phyloP scores from a whole-genome alignment of 345 rosid genomes.

The Pistacia integerrima region DNA sequence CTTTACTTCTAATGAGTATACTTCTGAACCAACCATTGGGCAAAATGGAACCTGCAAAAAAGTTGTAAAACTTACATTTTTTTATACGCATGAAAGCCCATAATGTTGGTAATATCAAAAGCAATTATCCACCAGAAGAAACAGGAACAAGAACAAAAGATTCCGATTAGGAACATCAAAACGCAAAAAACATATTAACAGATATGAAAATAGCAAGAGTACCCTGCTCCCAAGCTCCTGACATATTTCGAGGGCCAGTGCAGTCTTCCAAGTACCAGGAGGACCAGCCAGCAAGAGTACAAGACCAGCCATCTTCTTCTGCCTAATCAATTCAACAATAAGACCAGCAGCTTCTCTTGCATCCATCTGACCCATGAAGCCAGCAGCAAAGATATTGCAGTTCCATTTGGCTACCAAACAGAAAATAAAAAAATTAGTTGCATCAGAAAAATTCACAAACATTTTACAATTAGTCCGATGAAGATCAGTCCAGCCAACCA shows the following conservation, averaged over 20 bases:
- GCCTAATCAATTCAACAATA: constrained; percentile 94
- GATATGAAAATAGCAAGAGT: constrained; percentile 1
- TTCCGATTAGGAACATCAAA: background rate
- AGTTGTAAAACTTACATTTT: background rate
- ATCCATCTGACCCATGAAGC: constrained; percentile 91
- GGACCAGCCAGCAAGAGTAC: constrained; percentile 96
- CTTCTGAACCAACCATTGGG: constrained; percentile 99
- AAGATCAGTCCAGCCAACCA: background rate
- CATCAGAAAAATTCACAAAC: background rate
- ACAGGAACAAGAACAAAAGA: background rate
- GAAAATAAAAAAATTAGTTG: background rate
- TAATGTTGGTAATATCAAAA: background rate
- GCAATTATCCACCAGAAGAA: constrained; percentile 6
- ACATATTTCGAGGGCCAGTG: constrained; percentile 88
- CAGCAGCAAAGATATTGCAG: constrained; percentile 76
- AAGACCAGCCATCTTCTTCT: constrained; percentile 98
- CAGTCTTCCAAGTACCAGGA: constrained; percentile 99
- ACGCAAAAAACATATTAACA: background rate
- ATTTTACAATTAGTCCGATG: background rate
- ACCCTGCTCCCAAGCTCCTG: constrained; percentile 99
- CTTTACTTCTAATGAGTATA: constrained; percentile 97
- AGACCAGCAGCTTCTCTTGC: constrained; percentile 98
- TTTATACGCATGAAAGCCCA: background rate
- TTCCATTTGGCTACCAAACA: constrained; percentile 60
- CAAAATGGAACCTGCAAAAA: constrained; percentile 88